These are phyloP conservation scores for Annulohypoxylon nitens DNA, from an alignment of 495 filamentous ascomycete species.

Conservation along the genomic window DNA sequence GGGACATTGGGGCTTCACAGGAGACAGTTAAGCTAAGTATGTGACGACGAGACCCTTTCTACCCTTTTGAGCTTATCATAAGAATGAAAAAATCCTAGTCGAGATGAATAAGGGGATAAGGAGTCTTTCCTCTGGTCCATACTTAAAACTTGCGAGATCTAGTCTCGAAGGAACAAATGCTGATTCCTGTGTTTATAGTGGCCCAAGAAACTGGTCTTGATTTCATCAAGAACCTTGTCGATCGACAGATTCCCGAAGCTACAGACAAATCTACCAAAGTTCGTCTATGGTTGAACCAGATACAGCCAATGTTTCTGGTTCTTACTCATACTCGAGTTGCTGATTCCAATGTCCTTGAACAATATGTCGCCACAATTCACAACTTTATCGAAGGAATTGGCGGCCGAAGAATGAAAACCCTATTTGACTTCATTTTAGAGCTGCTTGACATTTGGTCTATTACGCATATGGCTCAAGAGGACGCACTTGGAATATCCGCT, in stretches of 20 bases:
- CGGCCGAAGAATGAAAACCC: constrained; percentile 44
- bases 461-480: constrained; percentile 12
- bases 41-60: not conserved
- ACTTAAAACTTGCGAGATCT: not conserved
- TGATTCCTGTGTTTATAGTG: constrained; percentile 20
- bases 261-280: not conserved
- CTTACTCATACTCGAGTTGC: constrained; percentile 51
- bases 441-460: constrained; percentile 28
- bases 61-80: not conserved
- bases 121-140: not conserved
- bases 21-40: constrained; percentile 48
- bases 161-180: not conserved
- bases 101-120: not conserved
- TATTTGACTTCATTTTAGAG: constrained; percentile 47
- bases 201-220: constrained; percentile 52
- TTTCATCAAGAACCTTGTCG: constrained; percentile 52
- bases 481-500: constrained; percentile 29
- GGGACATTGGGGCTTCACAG: constrained; percentile 51
- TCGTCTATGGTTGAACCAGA: constrained; percentile 44
- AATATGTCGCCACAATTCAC: constrained; percentile 48
- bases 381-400: constrained; percentile 53
- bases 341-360: constrained; percentile 53
- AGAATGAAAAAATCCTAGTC: not conserved
- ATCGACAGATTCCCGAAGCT: constrained; percentile 46
- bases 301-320: constrained; percentile 49